Evolutionary conservation across 768 basidiomycete genomes (phyloP).

Genomic region (Lentinula edodes): DNA sequence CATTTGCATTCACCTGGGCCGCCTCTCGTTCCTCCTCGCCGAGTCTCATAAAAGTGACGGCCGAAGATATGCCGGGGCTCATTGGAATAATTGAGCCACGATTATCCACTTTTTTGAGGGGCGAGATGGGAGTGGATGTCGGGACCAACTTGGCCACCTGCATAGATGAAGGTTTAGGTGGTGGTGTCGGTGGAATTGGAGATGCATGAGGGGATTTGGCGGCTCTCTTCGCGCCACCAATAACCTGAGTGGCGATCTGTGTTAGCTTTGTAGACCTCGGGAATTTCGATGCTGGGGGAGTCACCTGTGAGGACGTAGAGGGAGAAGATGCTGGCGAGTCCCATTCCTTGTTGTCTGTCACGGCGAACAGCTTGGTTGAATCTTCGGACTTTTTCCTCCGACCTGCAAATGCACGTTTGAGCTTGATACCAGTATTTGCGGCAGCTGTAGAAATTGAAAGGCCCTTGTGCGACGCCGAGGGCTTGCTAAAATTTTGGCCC

Average conservation of each 20-base stretch:
- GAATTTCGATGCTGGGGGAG: conserved; percentile 20
- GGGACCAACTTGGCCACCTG: conserved; percentile 15
- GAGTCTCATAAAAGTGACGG: conserved; percentile 48
- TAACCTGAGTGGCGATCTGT: conserved; percentile 42
- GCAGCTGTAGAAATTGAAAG: conserved; percentile 34
- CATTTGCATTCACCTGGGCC: conserved; percentile 14
- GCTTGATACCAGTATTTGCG: conserved; percentile 29
- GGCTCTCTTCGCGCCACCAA: conserved; percentile 26
- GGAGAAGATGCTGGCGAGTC: conserved; percentile 7
- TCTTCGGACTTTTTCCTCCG: conserved; percentile 58
- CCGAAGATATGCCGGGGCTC: conserved; percentile 52
- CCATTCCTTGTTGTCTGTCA: conserved; percentile 13
- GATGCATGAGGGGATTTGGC: conserved; percentile 23
- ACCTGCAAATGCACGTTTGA: conserved; percentile 54
- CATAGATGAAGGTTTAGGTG: conserved; percentile 29
- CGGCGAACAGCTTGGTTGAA: conserved; percentile 20
- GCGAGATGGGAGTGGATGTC: conserved; percentile 19
- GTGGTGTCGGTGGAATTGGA: conserved; percentile 29
- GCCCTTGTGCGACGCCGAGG: conserved; percentile 23
- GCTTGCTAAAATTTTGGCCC: conserved; percentile 32
- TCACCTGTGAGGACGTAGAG: conserved; percentile 15
- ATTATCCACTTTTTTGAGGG: conserved; percentile 22
- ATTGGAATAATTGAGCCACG: conserved; percentile 49
- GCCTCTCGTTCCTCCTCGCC: conserved; percentile 27
- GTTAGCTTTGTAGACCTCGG: conserved; percentile 28